Evolutionary conservation across 164 flowering plant species (phyloP), one percentile per base, ranked within the genome.

Genomic region (Buxus sempervirens): DNA sequence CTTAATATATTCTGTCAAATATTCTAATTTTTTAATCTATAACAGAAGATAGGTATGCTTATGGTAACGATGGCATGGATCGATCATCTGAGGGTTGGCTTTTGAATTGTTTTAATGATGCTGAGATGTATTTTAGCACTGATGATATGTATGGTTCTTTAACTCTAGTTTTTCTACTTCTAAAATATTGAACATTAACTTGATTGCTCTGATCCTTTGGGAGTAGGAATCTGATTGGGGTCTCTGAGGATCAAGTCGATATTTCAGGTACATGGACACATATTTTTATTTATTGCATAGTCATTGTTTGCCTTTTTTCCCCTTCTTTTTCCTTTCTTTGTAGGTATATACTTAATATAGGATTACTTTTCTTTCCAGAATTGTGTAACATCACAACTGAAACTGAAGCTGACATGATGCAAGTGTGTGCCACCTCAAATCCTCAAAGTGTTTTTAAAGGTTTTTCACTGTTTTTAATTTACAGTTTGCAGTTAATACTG

Each of bases 81-180:
- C 86, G 72, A 42, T 78, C 87, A 66, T 71, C 88, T 69, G 97
- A 89, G 63, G 79, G 76, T 48, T 95, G 97, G 97, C 70, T 92
- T 70, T 78, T 88, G 19, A 82, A 88, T 45, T 90, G 91, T 82
- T 80, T 90, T 23, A 86, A 75, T 72, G 91, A 88, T 58, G 54
- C 81, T 5, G 91, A 79, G 64, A 80, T 84, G 87, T 74, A 84
- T 42, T 66, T 77, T 23, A 80, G 76, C 73, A 70, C 82, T 60
- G 89, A 85, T 66, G 86, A 87, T 45, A 55, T 81, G 96, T 95
- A 84, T 74, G 90, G 64, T 59, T 66, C 65, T 60, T 65, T 7
- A 27, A 63, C 79, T 71, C 53, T 49, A 45, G 5, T 27, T 13
- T 66, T 63, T 70, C 38, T 24, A 16, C 14, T 69, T 62, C 22